Evolutionary conservation across 441 rosid species (phyloP).

Genomic region (Pelargonium fulgidum): DNA sequence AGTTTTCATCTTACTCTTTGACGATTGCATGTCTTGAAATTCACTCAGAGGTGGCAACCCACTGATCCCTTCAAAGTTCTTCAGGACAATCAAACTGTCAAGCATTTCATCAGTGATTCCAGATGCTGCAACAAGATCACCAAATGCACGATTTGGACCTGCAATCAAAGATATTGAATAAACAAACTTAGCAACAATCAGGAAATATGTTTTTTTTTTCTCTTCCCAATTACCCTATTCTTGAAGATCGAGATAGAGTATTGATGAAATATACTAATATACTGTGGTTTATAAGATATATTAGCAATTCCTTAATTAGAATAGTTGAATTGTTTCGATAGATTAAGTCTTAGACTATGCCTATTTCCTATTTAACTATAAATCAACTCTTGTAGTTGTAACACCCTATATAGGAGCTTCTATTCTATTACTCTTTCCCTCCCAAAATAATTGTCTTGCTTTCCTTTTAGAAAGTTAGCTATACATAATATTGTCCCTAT

Average conservation of each 20-base stretch:
- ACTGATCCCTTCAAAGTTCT: conserved; percentile 69
- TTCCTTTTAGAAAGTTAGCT: no score
- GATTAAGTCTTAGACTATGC: no score
- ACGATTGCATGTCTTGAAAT: conserved; percentile 64
- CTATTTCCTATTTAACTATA: no score
- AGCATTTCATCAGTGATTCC: conserved; percentile 91
- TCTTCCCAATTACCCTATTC: neutral
- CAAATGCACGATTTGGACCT: conserved; percentile 92
- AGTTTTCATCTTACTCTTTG: conserved; percentile 62
- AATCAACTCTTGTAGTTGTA: no score
- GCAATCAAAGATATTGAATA: conserved; percentile 18
- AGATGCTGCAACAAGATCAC: conserved; percentile 82
- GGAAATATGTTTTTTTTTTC: neutral
- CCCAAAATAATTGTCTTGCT: no score
- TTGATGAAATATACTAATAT: neutral
- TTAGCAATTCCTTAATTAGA: no score
- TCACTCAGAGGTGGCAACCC: conserved; percentile 80
- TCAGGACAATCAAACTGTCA: conserved; percentile 78
- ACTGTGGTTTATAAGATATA: no score
- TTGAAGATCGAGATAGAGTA: neutral
- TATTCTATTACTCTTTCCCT: no score
- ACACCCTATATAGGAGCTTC: no score
- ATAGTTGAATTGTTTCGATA: no score
- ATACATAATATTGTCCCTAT: no score
- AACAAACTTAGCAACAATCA: conserved; percentile 14